Base-by-base conservation (phyloP, 2,329 filamentous ascomycete species). In the Teratosphaeria epicoccoides region DNA sequence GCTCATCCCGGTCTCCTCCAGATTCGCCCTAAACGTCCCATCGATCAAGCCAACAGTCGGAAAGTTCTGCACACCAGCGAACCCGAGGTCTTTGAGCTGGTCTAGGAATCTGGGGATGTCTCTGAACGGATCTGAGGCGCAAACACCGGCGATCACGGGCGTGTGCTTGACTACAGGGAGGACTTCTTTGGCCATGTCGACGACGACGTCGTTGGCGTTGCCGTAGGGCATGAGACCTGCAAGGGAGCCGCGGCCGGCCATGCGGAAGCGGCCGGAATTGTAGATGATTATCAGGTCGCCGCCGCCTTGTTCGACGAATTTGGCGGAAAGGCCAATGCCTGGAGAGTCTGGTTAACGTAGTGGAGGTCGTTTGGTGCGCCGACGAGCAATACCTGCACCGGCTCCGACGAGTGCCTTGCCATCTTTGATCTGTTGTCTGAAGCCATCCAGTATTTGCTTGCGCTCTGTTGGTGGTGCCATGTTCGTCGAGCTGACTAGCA, bases 1-100 rank as follows among this genome's bases (percentile, higher is more conserved):
- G 1, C 79, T 78, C 82, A 87, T 87, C 7, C 80, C 83, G 1
- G 83, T 87, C 65, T 86, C 83, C 62, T 87, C 84, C 1, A 88
- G 73, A 57, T 83, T 82, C 22, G 74, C 73, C 11, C 84, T 75
- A 63, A 87, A 87, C 11, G 73, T 73, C 1, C 82, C 83, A 64
- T 87, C 84, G 29, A 87, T 82, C 22, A 87, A 69, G 0, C 84
- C 84, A 1, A 87, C 83, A 0, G 84, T 87, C 1, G 84, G 84
- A 63, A 87, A 87, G 60, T 87, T 87, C 65, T 87, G 84, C 12
- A 87, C 75, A 1, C 84, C 84, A 1, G 78, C 77, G 57, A 87
- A 86, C 0, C 84, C 84, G 14, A 84, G 66, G 1, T 75, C 74
- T 50, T 77, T 76, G 29, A 87, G 70, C 61, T 85, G 75, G 17